phyloP scores from a whole-genome alignment of 129 eudicot genomes.

The Lonicera japonica region DNA sequence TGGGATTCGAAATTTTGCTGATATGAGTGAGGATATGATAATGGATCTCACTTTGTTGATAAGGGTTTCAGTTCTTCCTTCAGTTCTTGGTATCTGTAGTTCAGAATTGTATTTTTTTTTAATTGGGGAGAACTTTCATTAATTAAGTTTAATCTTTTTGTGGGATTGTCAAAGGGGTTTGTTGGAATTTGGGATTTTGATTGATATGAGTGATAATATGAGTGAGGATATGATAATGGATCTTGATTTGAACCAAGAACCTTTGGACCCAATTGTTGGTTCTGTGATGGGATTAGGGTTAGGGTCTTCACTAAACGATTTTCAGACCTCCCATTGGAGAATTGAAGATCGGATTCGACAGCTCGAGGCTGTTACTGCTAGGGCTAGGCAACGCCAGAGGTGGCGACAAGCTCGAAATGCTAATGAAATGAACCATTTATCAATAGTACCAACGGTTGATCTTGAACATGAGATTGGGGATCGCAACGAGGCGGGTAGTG shows the following conservation, averaged over 20 bases:
- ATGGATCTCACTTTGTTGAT: too few relatives aligned
- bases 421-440: constrained; percentile 31
- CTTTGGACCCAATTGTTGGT: constrained; percentile 23
- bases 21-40: too few relatives aligned
- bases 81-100: too few relatives aligned
- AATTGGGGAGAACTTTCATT: background rate
- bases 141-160: background rate
- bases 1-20: too few relatives aligned
- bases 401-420: constrained; percentile 49
- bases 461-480: constrained; percentile 13
- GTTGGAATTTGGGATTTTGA: background rate
- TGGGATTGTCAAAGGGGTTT: constrained; percentile 6
- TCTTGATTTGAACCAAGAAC: constrained; percentile 78
- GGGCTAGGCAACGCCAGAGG: constrained; percentile 64
- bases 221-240: constrained; percentile 49
- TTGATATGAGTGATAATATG: constrained; percentile 43
- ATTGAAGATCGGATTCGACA: constrained; percentile 68
- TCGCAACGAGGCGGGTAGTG: constrained; percentile 11
- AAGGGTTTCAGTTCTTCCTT: background rate
- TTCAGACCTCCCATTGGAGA: constrained; percentile 44
- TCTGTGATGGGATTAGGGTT: constrained; percentile 18
- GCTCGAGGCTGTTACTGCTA: constrained; percentile 68
- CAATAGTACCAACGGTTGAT: constrained; percentile 16
- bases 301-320: constrained; percentile 33
- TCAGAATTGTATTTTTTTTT: background rate